Evolutionary conservation across 2,329 filamentous ascomycete species (phyloP).

Genomic region (Colletotrichum sp.): DNA sequence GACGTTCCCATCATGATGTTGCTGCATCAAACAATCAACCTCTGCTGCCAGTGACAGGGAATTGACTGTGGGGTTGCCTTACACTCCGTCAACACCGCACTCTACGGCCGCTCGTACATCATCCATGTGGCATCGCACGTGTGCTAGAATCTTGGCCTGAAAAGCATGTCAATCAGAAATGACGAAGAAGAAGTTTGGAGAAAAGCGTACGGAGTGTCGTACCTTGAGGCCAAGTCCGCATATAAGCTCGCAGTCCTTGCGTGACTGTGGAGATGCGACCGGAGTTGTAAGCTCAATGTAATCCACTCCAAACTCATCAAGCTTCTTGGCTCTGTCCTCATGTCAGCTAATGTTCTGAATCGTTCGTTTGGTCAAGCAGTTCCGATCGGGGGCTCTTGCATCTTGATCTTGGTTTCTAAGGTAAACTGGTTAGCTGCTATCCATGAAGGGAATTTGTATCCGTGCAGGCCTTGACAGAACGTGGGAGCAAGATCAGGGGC

Average conservation of each 20-base stretch:
- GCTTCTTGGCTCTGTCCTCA: slow-evolving; percentile 32
- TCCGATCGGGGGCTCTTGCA: slow-evolving; percentile 32
- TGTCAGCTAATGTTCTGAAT: not conserved
- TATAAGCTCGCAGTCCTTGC: slow-evolving; percentile 85
- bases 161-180: fast-evolving
- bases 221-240: slow-evolving; percentile 81
- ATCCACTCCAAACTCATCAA: slow-evolving; percentile 88
- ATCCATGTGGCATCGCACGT: slow-evolving; percentile 70
- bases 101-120: slow-evolving; percentile 76
- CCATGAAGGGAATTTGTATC: too few relatives aligned
- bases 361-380: too few relatives aligned
- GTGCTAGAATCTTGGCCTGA: slow-evolving; percentile 9
- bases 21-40: not conserved
- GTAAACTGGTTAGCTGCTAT: not conserved
- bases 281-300: slow-evolving; percentile 92
- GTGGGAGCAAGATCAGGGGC: not conserved
- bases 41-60: fast-evolving
- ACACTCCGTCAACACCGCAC: slow-evolving; percentile 78
- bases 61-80: not conserved
- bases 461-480: too few relatives aligned
- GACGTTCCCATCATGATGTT: slow-evolving; percentile 87
- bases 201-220: not conserved
- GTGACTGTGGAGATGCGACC: slow-evolving; percentile 83
- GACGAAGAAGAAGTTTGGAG: not conserved
- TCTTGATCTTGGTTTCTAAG: slow-evolving; percentile 70